phyloP scores from a whole-genome alignment of 2,329 filamentous ascomycete genomes.

The Diaporthe destruens region DNA sequence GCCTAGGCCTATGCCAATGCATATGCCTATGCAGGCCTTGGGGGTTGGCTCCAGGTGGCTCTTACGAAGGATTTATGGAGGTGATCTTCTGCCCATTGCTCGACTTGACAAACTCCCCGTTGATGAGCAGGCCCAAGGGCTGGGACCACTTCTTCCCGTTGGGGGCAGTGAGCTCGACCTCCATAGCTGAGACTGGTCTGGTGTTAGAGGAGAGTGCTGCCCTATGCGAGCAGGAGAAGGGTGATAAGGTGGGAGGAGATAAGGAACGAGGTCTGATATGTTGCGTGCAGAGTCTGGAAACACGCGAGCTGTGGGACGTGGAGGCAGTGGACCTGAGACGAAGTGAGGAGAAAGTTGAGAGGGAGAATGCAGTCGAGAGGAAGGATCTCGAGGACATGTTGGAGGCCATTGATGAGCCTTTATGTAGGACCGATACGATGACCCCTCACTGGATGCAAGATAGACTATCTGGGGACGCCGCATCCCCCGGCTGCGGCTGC shows the following conservation, averaged over 20 bases:
- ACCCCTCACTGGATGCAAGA: slow-evolving; percentile 28
- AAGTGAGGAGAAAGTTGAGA: slow-evolving; percentile 8
- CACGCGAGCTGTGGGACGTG: neutral
- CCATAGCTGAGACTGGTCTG: slow-evolving; percentile 44
- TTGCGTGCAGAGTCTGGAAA: neutral
- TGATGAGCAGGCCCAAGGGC: slow-evolving; percentile 84
- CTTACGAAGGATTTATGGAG: slow-evolving; percentile 77
- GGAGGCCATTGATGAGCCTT: slow-evolving; percentile 9
- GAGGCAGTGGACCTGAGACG: neutral
- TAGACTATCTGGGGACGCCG: slow-evolving; percentile 28
- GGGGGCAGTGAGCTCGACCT: slow-evolving; percentile 76
- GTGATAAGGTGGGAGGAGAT: neutral
- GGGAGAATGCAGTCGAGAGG: slow-evolving; percentile 7
- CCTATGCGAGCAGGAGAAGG: slow-evolving; percentile 7
- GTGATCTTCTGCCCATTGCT: slow-evolving; percentile 74
- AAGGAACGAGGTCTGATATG: neutral
- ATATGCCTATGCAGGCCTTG: too few species aligned
- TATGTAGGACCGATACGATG: slow-evolving; percentile 18
- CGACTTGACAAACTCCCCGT: slow-evolving; percentile 82
- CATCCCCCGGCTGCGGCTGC: neutral
- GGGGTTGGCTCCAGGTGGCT: too few species aligned
- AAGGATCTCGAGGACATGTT: slow-evolving; percentile 24
- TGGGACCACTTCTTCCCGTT: slow-evolving; percentile 80
- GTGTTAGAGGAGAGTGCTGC: slow-evolving; percentile 24
- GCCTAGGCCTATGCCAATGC: too few species aligned